Evolutionary conservation across 306 rosid genomes (phyloP).

Genomic region (Oemleria cerasiformis): DNA sequence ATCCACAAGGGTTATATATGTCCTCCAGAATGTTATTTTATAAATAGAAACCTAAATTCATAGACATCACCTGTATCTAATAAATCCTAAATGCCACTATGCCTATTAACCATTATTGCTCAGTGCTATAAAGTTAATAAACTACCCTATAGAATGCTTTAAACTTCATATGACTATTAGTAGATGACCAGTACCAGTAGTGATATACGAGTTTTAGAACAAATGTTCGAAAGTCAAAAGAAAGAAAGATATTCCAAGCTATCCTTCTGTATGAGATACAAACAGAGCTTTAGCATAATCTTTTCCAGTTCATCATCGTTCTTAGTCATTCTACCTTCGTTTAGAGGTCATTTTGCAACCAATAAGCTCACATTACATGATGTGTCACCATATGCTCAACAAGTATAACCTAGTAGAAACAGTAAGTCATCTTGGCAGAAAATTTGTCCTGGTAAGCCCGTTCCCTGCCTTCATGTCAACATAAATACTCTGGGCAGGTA

Average conservation of each 20-base stretch:
- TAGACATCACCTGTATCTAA: background rate
- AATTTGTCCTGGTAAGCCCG: background rate
- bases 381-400: background rate
- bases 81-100: background rate
- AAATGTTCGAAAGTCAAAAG: background rate
- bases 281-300: background rate
- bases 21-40: background rate
- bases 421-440: background rate
- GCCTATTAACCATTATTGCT: background rate
- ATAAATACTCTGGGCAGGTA: background rate
- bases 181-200: background rate
- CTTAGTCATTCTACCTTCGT: background rate
- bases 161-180: background rate
- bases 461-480: background rate
- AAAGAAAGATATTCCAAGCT: background rate
- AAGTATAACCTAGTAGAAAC: background rate
- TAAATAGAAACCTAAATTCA: slow-evolving; percentile 5
- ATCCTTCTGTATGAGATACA: background rate
- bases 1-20: background rate
- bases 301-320: background rate
- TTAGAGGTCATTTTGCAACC: background rate
- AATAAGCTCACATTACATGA: background rate
- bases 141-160: background rate
- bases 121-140: background rate
- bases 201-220: too few species aligned